Evolutionary conservation across 2,329 filamentous ascomycete species (phyloP), one percentile per base, ranked within the genome.

Genomic region (Cladosporium cucumerinum): DNA sequence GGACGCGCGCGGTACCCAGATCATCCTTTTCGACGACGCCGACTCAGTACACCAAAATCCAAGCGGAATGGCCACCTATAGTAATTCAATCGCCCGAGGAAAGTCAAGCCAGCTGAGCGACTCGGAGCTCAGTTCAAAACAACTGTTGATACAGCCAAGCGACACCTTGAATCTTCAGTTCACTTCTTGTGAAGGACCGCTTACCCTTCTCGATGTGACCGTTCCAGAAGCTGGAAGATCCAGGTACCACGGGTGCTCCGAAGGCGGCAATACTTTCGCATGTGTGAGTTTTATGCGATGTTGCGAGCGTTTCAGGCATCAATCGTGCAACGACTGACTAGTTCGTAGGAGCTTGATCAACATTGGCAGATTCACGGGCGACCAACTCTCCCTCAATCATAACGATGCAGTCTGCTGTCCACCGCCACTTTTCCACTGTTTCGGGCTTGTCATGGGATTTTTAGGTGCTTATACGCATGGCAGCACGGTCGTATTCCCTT

Each of bases 351-450:
- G 67, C 8, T 51, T 73, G 36, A 66, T 72, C 36, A 72, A 72
- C 63, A 72, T 71, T 55, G 65, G 69, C 12, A 66, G 69, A 21
- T 71, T 72, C 63, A 71, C 72, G 23, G 90, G 89, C 62, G 89
- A 92, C 75, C 85, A 89, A 49, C 90, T 93, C 88, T 82, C 85
- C 5, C 82, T 94, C 14, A 87, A 85, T 0, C 78, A 85, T 2
- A 79, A 82, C 51, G 90, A 93, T 73, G 81, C 88, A 8, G 82
- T 95, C 12, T 94, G 91, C 80, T 95, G 91, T 74, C 91, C 91
- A 3, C 91, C 91, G 0, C 91, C 91, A 0, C 82, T 95, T 3
- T 95, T 95, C 81, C 91, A 95, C 80, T 94, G 90, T 80, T 94
- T 94, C 73, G 91, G 91, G 1, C 84, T 94, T 7, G 90, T 93